Evolutionary conservation across 805 yeast genomes (phyloP), one percentile per base, ranked within the genome.

Genomic region (Wickerhamomyces mucosus): DNA sequence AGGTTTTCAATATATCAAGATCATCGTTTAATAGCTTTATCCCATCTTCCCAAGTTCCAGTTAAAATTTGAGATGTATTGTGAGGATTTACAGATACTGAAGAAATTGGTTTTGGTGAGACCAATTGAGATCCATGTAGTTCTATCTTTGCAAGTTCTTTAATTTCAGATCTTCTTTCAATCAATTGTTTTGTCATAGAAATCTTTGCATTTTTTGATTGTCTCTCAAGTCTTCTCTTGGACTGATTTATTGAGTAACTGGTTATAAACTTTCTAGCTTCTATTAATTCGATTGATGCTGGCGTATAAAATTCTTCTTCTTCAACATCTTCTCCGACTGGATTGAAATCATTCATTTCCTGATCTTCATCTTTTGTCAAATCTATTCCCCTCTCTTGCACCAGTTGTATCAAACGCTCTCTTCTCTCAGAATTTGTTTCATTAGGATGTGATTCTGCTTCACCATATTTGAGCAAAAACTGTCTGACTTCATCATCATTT

Each of bases 1-100:
- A 48, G 7, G 45, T 34, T 7, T 36, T 30, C 7, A 32, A 12
- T 7, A 50, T 36, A 14, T 56, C 54, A 26, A 78, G 53, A 4
- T 65, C 51, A 0, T 54, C 41, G 27, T 67, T 52, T n/a, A 79
- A 26, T 2, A 83, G 39, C 38, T 65, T 67, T 5, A 84, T 43
- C 18, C 64, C 63, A 4, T 96, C 96, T 39, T 77, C 72, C 96
- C 97, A 89, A 22, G 92, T 80, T 0, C 86, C 92, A 11, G 74
- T 61, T 0, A 84, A 79, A 3, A 82, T 53, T 3, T 39, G 31
- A 2, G 44, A 26, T 4, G 58, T 51, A 31, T 59, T 48, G 0
- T 58, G 54, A 5, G 73, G 61, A 36, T 41, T 43, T 15, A 71
- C 61, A 6, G 71, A 44, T 1, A 77, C 71, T 3, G 62, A 51